Evolutionary conservation across 306 rosid genomes (phyloP), one percentile per base, ranked within the genome.

Genomic region (Castanea sativa): DNA sequence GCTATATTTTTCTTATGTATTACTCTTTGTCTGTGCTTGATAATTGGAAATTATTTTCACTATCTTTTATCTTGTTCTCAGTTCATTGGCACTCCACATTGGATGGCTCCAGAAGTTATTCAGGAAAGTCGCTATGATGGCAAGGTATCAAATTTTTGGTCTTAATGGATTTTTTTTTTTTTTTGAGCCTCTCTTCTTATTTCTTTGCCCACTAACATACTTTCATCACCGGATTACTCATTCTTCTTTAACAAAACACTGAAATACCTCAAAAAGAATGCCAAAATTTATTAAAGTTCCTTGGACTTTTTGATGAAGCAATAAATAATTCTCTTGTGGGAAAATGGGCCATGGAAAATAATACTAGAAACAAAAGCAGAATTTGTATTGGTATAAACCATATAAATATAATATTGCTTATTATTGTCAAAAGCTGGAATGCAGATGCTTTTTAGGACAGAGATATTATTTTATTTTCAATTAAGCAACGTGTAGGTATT

Each of bases 61-160:
- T 63, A 70, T 52, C 65, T 87, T 86, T 21, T 78, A 27, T 83
- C 60, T 80, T 81, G 80, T 74, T 84, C 82, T 33, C 91, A 95
- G 98, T 95, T 92, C 89, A 95, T 95, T 69, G 99, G 99, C 79
- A 95, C 98, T 55, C 99, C 99, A 52, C 99, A 95, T 87, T 95
- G 99, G 99, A 95, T 95, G 99, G 99, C 99, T 85, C 99, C 98
- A 1, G 98, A 95, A 89, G 98, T 95, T 80, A 95, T 95, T 89
- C 98, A 95, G 79, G 99, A 95, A 88, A 95, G 96, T 82, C 99
- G 99, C 61, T 95, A 95, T 75, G 99, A 95, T 78, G 99, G 98
- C 71, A 95, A 95, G 98, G 99, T 41, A 41, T 41, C 45, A 41
- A 2, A 41, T 41, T 41, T 3, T 41, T 8, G 45, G 45, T 41